phyloP scores from a whole-genome alignment of 768 basidiomycete genomes.

The Mycena chlorophos region DNA sequence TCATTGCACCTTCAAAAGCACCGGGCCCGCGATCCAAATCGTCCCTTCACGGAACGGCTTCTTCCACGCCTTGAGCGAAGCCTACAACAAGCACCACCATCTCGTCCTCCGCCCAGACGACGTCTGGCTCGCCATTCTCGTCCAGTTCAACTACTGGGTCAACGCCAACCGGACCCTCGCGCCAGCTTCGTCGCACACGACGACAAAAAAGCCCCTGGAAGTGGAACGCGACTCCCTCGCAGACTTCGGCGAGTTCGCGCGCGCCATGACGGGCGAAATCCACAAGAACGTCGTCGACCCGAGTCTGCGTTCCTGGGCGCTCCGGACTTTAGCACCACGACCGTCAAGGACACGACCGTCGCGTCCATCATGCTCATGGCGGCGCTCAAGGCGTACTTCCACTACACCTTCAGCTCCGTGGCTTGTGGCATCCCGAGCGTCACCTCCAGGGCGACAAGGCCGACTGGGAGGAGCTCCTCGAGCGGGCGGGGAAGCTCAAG shows the following conservation, averaged over 20 bases:
- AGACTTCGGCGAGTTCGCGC: slow-evolving; percentile 27
- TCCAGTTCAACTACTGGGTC: no score
- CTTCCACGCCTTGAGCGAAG: not conserved
- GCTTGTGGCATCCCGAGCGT: no score
- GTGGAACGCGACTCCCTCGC: slow-evolving; percentile 13
- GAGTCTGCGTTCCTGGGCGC: slow-evolving; percentile 39
- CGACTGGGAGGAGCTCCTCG: slow-evolving; percentile 41
- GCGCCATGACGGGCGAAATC: slow-evolving; percentile 25
- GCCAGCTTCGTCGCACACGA: slow-evolving; percentile 36
- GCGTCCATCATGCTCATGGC: no score
- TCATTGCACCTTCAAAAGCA: no score
- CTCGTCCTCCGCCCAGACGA: no score
- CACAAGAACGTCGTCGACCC: slow-evolving; percentile 31
- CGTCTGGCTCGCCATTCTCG: no score
- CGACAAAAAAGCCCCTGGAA: slow-evolving; percentile 32
- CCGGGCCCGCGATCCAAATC: no score
- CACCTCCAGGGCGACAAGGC: slow-evolving; percentile 41
- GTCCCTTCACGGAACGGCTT: no score
- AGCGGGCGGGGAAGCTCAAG: slow-evolving; percentile 39
- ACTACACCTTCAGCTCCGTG: slow-evolving; percentile 26
- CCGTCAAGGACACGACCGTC: slow-evolving; percentile 36
- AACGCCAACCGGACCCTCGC: slow-evolving; percentile 29
- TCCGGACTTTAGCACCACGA: slow-evolving; percentile 49
- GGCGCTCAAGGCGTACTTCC: slow-evolving; percentile 42
- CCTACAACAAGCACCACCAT: not conserved